phyloP scores from a whole-genome alignment of 495 filamentous ascomycete species.

The Penicillium verhagenii region DNA sequence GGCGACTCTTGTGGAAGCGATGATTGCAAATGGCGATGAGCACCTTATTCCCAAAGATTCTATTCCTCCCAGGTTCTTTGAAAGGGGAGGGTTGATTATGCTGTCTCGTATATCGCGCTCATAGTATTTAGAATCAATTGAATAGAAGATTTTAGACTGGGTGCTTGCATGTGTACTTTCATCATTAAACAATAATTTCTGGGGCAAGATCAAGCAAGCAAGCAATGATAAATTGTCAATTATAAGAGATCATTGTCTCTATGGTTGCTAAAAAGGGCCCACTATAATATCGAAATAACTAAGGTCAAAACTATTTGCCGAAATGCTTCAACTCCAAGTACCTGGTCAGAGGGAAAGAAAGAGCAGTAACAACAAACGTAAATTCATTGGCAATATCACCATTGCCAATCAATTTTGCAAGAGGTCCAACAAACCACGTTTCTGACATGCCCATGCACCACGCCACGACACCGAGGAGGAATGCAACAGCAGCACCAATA shows the following conservation, averaged over 20 bases:
- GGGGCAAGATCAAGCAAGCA: too few relatives aligned
- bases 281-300: too few relatives aligned
- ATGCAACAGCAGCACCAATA: constrained; percentile 27
- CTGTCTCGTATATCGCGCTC: background rate
- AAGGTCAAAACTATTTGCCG: constrained; percentile 13
- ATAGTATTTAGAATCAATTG: too few relatives aligned
- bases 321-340: constrained; percentile 29
- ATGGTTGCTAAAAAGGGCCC: too few relatives aligned
- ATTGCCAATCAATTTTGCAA: constrained; percentile 26
- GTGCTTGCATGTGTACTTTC: too few relatives aligned
- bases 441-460: constrained; percentile 42
- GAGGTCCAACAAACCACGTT: constrained; percentile 34
- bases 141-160: too few relatives aligned
- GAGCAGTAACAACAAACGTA: constrained; percentile 23
- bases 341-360: constrained; percentile 22
- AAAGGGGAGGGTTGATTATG: constrained; percentile 23
- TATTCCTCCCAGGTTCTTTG: constrained; percentile 20
- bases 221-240: too few relatives aligned
- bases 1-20: constrained; percentile 33
- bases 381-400: constrained; percentile 33
- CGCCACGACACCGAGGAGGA: constrained; percentile 32
- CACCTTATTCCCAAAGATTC: constrained; percentile 30
- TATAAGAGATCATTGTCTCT: too few relatives aligned
- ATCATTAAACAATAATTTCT: too few relatives aligned
- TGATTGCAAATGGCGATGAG: constrained; percentile 33